Base-by-base conservation (phyloP, 1,139 yeast species). In the Yamadazyma taylorii region DNA sequence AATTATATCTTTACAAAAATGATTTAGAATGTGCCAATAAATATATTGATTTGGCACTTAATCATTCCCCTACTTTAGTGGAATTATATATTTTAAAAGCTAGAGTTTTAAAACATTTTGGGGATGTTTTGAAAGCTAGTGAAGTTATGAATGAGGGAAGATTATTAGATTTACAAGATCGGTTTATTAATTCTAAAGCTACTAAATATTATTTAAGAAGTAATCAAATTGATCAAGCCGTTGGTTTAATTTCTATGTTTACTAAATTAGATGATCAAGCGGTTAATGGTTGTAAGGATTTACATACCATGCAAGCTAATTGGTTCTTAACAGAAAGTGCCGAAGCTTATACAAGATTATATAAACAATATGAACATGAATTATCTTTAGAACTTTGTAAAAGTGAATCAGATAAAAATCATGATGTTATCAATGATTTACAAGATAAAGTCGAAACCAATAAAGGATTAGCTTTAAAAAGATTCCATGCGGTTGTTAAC, bases 241-340 rank as follows among this genome's bases (percentile, higher is more conserved):
- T 85, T 30, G 81, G 78, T 40, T 66, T 79, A 27, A 82, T 87
- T 27, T 81, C 94, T 2, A 63, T 88, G 39, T 92, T 92, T 67
- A 88, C 97, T 23, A 85, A 85, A 55, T 78, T 85, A 50, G 97
- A 92, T 38, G 79, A 73, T 15, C 78, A 75, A 16, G 73, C 82
- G 4, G 75, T 78, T 5, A 85, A 86, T 49, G 97, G 97, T 5
- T 78, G 94, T 35, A 83, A 81, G 49, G 97, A 92, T 57, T 69
- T 92, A 50, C 95, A 86, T 55, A 73, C 77, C 30, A 86, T 94
- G 84, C 97, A 92, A 64, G 92, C 85, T n/a, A 75, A 81, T 42
- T 89, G 97, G 95, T 87, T 88, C 42, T 65, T 94, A 46, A 65
- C 77, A 27, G 97, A 88, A 56, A 82, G 85, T 57, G 97, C 94